Evolutionary conservation across 2,329 filamentous ascomycete genomes (phyloP), one percentile per base, ranked within the genome.

Genomic region (Phialophora verrucosa): DNA sequence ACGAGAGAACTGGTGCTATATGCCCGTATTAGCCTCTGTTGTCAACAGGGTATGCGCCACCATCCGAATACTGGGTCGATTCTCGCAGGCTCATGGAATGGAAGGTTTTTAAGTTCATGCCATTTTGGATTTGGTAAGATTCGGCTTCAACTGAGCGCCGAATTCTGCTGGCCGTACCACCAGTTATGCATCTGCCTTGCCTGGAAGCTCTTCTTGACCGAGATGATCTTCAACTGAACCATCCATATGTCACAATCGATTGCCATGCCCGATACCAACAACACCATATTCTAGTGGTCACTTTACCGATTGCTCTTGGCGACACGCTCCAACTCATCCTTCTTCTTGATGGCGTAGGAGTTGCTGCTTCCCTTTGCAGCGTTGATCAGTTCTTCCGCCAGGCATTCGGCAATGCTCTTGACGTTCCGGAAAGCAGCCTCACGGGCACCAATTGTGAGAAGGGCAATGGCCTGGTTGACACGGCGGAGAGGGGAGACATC

Each of bases 341-440:
- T 99, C 93, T 99, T 99, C 93, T 99, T 99, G 90, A 99, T 99
- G 80, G 96, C 95, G 84, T 98, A 99, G 76, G 93, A 97, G 93
- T 99, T 99, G 87, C 91, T 96, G 90, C 91, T 96, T 81, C 95
- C 95, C 92, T 99, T 99, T 84, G 96, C 96, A 82, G 96, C 96
- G 89, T 99, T 99, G 91, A 99, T 98, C 83, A 99, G 89, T 90
- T 99, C 95, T 87, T 99, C 96, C 81, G 95, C 95, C 79, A 99
- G 87, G 88, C 95, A 98, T 89, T 99, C 95, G 79, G 96, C 93
- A 82, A 99, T 96, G 81, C 91, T 93, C 93, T 99, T 99, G 89
- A 99, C 91, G 89, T 99, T 99, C 84, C 95, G 91, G 94, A 99
- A 99, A 78, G 94, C 89, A 76, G 95, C 93, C 88, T 99, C 95